phyloP scores from a whole-genome alignment of 192 early-diverging fungal genomes.

The Paraglomus occultum region DNA sequence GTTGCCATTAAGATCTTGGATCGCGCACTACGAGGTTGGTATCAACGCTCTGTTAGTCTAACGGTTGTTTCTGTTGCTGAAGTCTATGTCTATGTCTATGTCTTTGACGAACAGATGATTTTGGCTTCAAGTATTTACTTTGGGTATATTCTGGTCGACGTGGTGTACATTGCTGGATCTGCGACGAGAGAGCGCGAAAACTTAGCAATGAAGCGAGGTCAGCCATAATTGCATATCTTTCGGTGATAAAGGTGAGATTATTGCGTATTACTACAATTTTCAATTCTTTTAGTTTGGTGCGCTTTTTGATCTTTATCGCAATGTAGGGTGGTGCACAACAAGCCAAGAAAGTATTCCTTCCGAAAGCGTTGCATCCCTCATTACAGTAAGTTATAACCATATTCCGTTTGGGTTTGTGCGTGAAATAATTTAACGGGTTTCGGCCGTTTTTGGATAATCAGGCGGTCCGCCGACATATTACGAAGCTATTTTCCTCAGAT shows the following conservation, averaged over 20 bases:
- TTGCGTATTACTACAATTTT: neutral
- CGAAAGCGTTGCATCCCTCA: conserved; percentile 67
- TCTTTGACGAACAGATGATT: conserved; percentile 64
- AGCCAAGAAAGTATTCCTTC: conserved; percentile 70
- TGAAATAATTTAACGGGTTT: neutral
- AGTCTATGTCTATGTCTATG: neutral
- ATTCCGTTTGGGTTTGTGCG: conserved; percentile 24
- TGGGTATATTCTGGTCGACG: conserved; percentile 98
- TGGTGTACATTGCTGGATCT: conserved; percentile 98
- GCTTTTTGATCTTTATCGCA: neutral
- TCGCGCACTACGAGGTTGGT: conserved; percentile 59
- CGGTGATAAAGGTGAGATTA: conserved; percentile 59
- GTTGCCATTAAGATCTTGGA: conserved; percentile 88
- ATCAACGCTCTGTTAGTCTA: neutral
- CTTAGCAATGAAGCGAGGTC: conserved; percentile 75
- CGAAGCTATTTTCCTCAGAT: conserved; percentile 71
- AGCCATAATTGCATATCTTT: conserved; percentile 82
- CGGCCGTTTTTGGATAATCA: conserved; percentile 28
- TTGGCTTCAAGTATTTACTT: conserved; percentile 89
- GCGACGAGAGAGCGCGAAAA: conserved; percentile 80
- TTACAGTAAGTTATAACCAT: conserved; percentile 47
- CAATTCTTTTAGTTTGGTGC: neutral
- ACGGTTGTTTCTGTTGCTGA: conserved; percentile 9
- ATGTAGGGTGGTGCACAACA: conserved; percentile 70
- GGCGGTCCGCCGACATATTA: conserved; percentile 62